Conservation (phyloP, 805 yeast genomes). For the Myxozyma monticola region DNA sequence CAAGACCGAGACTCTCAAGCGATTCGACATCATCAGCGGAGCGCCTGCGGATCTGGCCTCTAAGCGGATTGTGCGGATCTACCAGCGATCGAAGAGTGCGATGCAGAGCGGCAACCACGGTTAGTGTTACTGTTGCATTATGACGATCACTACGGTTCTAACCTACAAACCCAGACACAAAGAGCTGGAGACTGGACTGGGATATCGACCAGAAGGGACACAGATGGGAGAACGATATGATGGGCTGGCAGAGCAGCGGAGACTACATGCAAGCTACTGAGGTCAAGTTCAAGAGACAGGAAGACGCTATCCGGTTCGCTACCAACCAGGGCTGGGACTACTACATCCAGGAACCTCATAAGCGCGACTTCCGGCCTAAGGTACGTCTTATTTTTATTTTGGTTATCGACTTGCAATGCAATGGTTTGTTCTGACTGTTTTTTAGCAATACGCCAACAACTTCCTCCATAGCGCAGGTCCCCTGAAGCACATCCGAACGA, state of each 20-base stretch:
- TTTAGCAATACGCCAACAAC: slow-evolving; percentile 27
- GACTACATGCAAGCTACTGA: slow-evolving; percentile 79
- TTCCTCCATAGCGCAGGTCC: slow-evolving; percentile 29
- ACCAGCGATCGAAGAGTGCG: slow-evolving; percentile 73
- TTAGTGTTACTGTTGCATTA: slow-evolving; percentile 8
- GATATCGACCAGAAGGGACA: slow-evolving; percentile 73
- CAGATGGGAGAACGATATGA: slow-evolving; percentile 87
- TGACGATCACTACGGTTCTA: not conserved
- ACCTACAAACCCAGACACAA: slow-evolving; percentile 34
- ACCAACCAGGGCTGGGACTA: slow-evolving; percentile 80
- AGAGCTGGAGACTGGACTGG: slow-evolving; percentile 78
- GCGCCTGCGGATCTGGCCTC: slow-evolving; percentile 68
- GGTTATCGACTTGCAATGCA: not conserved
- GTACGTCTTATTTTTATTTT: slow-evolving; percentile 52
- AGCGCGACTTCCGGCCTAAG: slow-evolving; percentile 70
- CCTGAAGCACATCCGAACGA: slow-evolving; percentile 30
- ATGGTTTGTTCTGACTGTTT: not conserved
- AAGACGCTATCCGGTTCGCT: slow-evolving; percentile 76
- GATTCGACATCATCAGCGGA: slow-evolving; percentile 66
- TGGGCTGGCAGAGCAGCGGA: slow-evolving; percentile 78
- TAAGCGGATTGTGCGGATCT: slow-evolving; percentile 72
- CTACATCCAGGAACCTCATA: slow-evolving; percentile 78
- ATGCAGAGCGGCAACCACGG: slow-evolving; percentile 66
- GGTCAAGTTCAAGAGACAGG: slow-evolving; percentile 70
- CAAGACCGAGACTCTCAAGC: slow-evolving; percentile 34